Evolutionary conservation across 1,284 basidiomycete genomes (phyloP).

Genomic region (Mycena citricolor): DNA sequence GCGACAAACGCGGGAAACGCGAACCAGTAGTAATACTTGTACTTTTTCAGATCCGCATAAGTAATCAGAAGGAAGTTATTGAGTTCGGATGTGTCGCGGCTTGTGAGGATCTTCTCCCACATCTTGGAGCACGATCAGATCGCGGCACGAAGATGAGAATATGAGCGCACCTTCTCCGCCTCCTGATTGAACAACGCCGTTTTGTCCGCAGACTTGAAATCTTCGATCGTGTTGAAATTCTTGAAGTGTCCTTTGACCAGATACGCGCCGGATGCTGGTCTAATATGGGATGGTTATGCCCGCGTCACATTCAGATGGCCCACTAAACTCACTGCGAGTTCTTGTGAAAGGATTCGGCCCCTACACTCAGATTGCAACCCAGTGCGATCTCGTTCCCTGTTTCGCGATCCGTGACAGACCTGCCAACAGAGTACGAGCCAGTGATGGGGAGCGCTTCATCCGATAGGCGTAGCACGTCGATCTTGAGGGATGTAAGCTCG

Average conservation of each 20-base stretch:
- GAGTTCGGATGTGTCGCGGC: conserved; percentile 54
- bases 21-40: conserved; percentile 98
- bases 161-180: conserved; percentile 58
- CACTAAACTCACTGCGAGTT: conserved; percentile 33
- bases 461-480: conserved; percentile 86
- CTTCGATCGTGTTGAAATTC: conserved; percentile 96
- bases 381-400: conserved; percentile 64
- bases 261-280: conserved; percentile 13
- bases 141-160: too few relatives aligned
- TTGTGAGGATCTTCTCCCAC: conserved; percentile 58
- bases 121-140: conserved; percentile 43
- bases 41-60: conserved; percentile 97
- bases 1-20: conserved; percentile 90
- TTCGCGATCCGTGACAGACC: conserved; percentile 73
- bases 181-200: conserved; percentile 75
- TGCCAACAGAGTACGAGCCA: conserved; percentile 73
- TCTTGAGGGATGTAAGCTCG: conserved; percentile 84
- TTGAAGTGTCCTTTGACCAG: conserved; percentile 66
- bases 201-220: conserved; percentile 92
- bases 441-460: conserved; percentile 68
- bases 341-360: conserved; percentile 57
- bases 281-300: not conserved
- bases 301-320: conserved; percentile 7
- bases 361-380: conserved; percentile 59
- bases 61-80: conserved; percentile 87